phyloP scores from a whole-genome alignment of 192 early-diverging fungal genomes.

The Coemansia aciculifera region DNA sequence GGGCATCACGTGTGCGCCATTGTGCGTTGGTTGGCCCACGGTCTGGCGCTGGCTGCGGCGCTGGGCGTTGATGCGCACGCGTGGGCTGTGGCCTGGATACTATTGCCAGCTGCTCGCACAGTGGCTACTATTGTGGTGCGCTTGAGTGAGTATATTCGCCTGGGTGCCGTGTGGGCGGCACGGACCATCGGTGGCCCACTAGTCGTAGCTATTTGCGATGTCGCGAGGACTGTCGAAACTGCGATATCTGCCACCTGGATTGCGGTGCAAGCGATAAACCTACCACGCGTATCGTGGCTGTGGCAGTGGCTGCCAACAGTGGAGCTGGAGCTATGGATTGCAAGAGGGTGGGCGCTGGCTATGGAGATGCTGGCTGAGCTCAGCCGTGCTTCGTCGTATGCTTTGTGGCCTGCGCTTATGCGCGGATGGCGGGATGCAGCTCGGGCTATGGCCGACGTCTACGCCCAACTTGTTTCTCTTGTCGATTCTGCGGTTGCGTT shows the following conservation, averaged over 20 bases:
- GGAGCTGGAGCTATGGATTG: neutral
- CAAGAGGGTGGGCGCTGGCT: neutral
- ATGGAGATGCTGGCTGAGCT: neutral
- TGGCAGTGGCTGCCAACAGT: neutral
- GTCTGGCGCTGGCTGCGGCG: neutral
- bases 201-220: neutral
- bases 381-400: neutral
- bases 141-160: neutral
- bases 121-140: neutral
- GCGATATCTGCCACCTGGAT: neutral
- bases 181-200: slow-evolving; percentile 1
- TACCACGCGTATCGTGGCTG: neutral
- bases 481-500: slow-evolving; percentile 26
- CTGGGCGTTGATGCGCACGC: neutral
- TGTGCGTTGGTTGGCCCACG: neutral
- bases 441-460: slow-evolving; percentile 34
- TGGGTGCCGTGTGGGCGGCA: neutral
- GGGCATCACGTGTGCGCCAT: neutral
- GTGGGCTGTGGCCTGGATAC: neutral
- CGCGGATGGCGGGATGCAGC: slow-evolving; percentile 21
- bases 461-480: slow-evolving; percentile 20
- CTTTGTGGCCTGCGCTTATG: slow-evolving; percentile 20
- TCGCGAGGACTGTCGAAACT: neutral
- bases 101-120: neutral
- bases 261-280: neutral